Evolutionary conservation across 306 rosid species (phyloP).

Genomic region (Rubus idaeus): DNA sequence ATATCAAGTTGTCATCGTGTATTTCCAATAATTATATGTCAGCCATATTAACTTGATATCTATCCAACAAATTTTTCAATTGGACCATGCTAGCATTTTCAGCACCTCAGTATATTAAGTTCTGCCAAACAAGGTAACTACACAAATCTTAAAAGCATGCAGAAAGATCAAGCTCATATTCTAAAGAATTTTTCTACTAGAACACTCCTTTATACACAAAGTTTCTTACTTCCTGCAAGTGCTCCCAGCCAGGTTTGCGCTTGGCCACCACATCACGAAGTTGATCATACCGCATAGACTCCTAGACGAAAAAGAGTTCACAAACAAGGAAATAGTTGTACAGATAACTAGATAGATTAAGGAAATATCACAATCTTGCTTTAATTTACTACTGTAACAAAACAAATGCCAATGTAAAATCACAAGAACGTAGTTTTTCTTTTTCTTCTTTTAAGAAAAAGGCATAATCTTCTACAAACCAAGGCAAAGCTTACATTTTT

Average conservation of each 20-base stretch:
- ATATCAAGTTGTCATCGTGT: background rate
- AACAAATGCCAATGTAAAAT: background rate
- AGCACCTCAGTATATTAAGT: background rate
- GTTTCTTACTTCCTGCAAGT: conserved; percentile 76
- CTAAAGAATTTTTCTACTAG: background rate
- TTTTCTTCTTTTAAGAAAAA: background rate
- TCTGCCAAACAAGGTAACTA: conserved; percentile 16
- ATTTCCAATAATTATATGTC: background rate
- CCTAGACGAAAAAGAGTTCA: conserved; percentile 43
- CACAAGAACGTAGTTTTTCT: background rate
- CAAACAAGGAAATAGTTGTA: conserved; percentile 15
- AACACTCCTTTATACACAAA: conserved; percentile 24
- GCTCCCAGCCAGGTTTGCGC: conserved; percentile 95
- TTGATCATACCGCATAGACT: conserved; percentile 76
- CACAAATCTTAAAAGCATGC: background rate
- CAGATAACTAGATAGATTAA: conserved; percentile 6
- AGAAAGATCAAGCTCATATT: background rate
- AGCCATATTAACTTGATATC: background rate
- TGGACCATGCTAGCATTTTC: conserved; percentile 1
- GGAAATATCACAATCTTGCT: conserved; percentile 14
- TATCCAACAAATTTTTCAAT: background rate
- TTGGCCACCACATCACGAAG: conserved; percentile 87
- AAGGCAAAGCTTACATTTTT: background rate
- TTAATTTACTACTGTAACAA: background rate
- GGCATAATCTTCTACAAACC: background rate